phyloP scores from a whole-genome alignment of 1,284 basidiomycete species.

The Pyrrhoderma lamaoense region DNA sequence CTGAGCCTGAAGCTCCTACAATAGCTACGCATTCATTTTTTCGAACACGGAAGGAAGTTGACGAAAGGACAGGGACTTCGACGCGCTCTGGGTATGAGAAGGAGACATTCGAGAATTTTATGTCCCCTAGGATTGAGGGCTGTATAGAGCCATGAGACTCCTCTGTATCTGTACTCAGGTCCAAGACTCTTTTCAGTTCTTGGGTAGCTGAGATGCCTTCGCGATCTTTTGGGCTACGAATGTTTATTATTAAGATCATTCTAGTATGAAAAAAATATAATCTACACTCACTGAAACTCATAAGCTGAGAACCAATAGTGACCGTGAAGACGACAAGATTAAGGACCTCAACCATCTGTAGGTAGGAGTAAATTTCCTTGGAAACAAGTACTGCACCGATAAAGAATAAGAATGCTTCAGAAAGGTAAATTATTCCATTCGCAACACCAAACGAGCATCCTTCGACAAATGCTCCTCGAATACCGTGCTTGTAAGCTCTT shows the following conservation, averaged over 20 bases:
- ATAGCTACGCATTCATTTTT: slow-evolving; percentile 81
- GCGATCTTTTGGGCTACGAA: slow-evolving; percentile 67
- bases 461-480: slow-evolving; percentile 73
- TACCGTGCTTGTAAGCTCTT: slow-evolving; percentile 60
- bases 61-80: slow-evolving; percentile 60
- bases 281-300: slow-evolving; percentile 72
- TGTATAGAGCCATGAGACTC: slow-evolving; percentile 63
- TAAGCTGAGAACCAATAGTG: slow-evolving; percentile 83
- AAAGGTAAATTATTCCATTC: slow-evolving; percentile 78
- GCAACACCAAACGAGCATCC: slow-evolving; percentile 80
- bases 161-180: slow-evolving; percentile 50
- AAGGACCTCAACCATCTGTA: slow-evolving; percentile 84
- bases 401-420: slow-evolving; percentile 87
- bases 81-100: slow-evolving; percentile 84
- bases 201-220: slow-evolving; percentile 71
- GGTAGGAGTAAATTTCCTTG: slow-evolving; percentile 76
- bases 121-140: slow-evolving; percentile 57
- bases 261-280: neutral
- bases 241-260: slow-evolving; percentile 18
- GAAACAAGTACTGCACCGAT: slow-evolving; percentile 81
- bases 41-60: slow-evolving; percentile 55
- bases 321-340: slow-evolving; percentile 91
- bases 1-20: slow-evolving; percentile 82
- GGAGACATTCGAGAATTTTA: slow-evolving; percentile 63
- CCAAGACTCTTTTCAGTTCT: slow-evolving; percentile 67